Base-by-base conservation (phyloP, 1,284 basidiomycete genomes). In the Phlebopus sp. region DNA sequence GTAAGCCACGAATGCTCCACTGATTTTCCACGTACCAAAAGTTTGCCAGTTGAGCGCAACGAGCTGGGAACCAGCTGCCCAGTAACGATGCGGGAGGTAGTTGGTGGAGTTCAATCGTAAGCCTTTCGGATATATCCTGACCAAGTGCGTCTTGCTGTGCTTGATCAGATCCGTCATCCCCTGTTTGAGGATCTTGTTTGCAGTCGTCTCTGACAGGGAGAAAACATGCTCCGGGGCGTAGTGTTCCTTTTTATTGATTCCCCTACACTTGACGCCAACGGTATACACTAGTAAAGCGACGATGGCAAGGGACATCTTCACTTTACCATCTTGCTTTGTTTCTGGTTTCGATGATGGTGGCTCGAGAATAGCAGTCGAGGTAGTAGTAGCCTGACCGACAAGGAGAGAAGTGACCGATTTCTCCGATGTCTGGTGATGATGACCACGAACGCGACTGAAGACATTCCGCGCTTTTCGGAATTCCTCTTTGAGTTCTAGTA, bases 11-110 rank as follows among this genome's bases (percentile, higher is more conserved):
- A 23, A 23, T 36, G 5, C 8, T 17, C 18, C 25, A 14, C 40
- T n/a, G n/a, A n/a, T 15, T 35, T 17, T 15, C 34, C 68, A 79
- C 47, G 38, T 56, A 92, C 91, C 92, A 57, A 86, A 86, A 0
- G 94, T 99, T 69, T 99, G 97, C 91, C 94, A 98, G 67, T 99
- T 99, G 52, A 99, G 78, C 5, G 97, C 93, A 0, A 97, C 94
- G n/a, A 99, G 69, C 68, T 99, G 96, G 14, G 86, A 84, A 0
- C 96, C 96, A 0, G 85, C 84, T 0, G 83, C 81, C 96, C 96
- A 99, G 67, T 84, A 93, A 32, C 86, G 79, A 67, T 91, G 84
- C 4, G 96, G 96, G 55, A 90, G 79, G 63, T 89, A 98, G 67
- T 99, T 99, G 18, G 86, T 86, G 52, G 89, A 92, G 53, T 78